Conservation (phyloP, 495 filamentous ascomycete genomes). For the Elaphomyces granulatus region DNA sequence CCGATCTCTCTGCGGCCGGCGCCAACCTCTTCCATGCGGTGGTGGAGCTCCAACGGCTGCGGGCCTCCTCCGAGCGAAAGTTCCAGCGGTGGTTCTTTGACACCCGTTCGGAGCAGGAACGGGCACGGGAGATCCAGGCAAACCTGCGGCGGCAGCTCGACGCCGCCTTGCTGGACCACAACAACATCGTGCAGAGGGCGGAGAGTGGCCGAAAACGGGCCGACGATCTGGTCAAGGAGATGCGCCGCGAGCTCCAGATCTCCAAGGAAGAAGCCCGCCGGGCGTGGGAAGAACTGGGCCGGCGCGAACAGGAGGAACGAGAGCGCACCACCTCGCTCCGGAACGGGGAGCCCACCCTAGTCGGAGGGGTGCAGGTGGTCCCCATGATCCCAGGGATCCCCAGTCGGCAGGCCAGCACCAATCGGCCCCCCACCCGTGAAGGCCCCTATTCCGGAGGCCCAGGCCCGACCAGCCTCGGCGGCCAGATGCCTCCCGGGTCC, state of each 20-base stretch:
- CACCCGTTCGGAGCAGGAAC: conserved; percentile 76
- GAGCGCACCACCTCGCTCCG: conserved; percentile 74
- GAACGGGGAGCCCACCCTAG: conserved; percentile 74
- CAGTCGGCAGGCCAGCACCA: conserved; percentile 43
- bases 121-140: conserved; percentile 68
- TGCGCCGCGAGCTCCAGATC: conserved; percentile 81
- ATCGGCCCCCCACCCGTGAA: conserved; percentile 35
- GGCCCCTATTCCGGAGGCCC: conserved; percentile 25
- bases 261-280: conserved; percentile 91
- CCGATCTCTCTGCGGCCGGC: conserved; percentile 86
- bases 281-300: conserved; percentile 93
- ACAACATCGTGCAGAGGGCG: conserved; percentile 49
- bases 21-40: conserved; percentile 97
- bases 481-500: conserved; percentile 12
- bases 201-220: conserved; percentile 51
- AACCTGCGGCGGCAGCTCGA: conserved; percentile 59
- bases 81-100: conserved; percentile 99
- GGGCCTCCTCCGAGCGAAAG: conserved; percentile 89
- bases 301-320: conserved; percentile 89
- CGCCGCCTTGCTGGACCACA: conserved; percentile 52
- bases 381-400: conserved; percentile 73
- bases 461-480: conserved; percentile 14
- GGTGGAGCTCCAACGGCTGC: conserved; percentile 88
- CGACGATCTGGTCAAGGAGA: conserved; percentile 66
- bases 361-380: conserved; percentile 92